phyloP scores from a whole-genome alignment of 805 yeast genomes.

The Zygosaccharomyces bisporus region DNA sequence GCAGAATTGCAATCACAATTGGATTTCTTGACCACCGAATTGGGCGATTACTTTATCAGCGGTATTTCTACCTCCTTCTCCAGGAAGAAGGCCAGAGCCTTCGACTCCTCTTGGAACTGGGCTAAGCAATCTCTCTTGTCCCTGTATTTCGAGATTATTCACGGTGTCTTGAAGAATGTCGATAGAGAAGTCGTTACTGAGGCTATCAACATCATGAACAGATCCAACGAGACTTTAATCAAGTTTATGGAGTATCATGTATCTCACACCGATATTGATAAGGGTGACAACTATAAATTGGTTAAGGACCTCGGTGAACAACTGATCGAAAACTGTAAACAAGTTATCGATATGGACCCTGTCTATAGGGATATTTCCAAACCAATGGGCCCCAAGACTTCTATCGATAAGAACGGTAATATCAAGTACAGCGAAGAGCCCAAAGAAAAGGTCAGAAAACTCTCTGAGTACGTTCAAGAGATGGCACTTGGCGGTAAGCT shows the following conservation, averaged over 20 bases:
- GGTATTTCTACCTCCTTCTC: conserved; percentile 92
- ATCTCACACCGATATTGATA: conserved; percentile 58
- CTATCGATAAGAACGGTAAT: conserved; percentile 83
- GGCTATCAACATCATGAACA: conserved; percentile 96
- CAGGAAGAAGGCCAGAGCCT: conserved; percentile 87
- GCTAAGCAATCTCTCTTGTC: conserved; percentile 95
- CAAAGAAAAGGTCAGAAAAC: conserved; percentile 87
- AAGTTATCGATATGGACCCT: conserved; percentile 74
- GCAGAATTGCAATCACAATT: conserved; percentile 80
- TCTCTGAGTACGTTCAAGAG: conserved; percentile 91
- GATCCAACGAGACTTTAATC: conserved; percentile 88
- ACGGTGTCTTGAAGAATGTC: conserved; percentile 84
- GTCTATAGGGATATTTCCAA: conserved; percentile 92
- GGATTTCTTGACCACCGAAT: conserved; percentile 67
- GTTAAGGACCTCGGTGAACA: conserved; percentile 90
- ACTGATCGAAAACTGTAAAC: conserved; percentile 91
- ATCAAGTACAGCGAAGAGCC: conserved; percentile 78
- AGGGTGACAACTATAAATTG: conserved; percentile 89
- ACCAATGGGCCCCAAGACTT: conserved; percentile 94
- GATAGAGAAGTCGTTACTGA: conserved; percentile 96
- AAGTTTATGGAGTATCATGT: conserved; percentile 91
- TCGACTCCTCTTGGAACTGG: conserved; percentile 99
- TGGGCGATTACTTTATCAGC: conserved; percentile 89
- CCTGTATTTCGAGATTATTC: conserved; percentile 92
- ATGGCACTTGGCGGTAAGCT: conserved; percentile 94